phyloP scores from a whole-genome alignment of 23 red algal genomes.

The Gracilaria domingensis region DNA sequence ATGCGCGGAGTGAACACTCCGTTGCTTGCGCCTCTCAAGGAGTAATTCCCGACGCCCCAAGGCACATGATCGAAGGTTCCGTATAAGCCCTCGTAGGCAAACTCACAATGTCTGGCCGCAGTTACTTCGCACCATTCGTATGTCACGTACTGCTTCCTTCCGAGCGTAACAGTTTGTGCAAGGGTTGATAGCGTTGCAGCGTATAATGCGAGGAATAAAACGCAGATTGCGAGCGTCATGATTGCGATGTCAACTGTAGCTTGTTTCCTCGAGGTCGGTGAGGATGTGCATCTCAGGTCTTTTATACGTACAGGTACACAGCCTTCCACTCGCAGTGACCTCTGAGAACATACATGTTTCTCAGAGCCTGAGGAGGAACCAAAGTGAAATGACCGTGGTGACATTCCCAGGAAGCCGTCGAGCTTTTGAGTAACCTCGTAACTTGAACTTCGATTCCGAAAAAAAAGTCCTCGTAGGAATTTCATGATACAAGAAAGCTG shows the following conservation, averaged over 20 bases:
- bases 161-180: background rate
- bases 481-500: background rate
- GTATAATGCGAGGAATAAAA: background rate
- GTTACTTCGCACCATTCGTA: background rate
- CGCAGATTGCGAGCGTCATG: background rate
- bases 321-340: background rate
- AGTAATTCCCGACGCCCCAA: background rate
- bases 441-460: background rate
- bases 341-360: background rate
- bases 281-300: background rate
- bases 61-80: background rate
- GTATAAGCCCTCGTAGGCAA: background rate
- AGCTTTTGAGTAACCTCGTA: background rate
- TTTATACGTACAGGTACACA: background rate
- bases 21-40: background rate
- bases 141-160: background rate
- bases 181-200: background rate
- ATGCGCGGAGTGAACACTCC: slow-evolving; percentile 8
- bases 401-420: background rate
- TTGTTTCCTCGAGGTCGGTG: background rate
- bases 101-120: background rate
- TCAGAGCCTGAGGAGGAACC: background rate
- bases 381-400: no score
- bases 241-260: background rate
- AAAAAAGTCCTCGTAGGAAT: background rate